A percentile compares a stretch with the other conserved stretches of the same genome.
These are phyloP conservation scores for Coemansia sp. DNA, from an alignment of 371 early-diverging fungal species.

Conservation along the genomic window DNA sequence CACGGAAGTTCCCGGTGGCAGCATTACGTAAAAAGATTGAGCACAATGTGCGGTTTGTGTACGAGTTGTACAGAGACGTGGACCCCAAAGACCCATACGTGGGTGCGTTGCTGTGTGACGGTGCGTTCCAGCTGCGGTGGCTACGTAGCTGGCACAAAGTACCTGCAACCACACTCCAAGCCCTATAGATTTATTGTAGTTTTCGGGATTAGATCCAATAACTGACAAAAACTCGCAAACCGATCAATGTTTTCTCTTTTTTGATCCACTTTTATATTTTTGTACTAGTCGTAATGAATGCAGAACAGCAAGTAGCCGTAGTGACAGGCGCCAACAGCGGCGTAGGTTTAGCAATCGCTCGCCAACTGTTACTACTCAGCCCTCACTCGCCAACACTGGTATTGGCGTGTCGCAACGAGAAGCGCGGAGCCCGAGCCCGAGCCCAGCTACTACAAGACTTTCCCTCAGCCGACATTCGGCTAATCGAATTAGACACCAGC, in stretches of 20 bases:
- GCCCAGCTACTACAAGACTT: constrained; percentile 52
- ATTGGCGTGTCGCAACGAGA: constrained; percentile 71
- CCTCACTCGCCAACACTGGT: constrained; percentile 52
- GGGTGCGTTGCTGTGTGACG: constrained; percentile 16
- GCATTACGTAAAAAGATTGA: constrained; percentile 38
- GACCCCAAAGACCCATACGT: constrained; percentile 3
- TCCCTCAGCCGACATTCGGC: constrained; percentile 48
- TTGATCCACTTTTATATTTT: neutral
- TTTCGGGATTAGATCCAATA: too few species aligned
- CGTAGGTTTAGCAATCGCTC: constrained; percentile 72
- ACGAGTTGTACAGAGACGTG: constrained; percentile 49
- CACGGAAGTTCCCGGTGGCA: constrained; percentile 18
- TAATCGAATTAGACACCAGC: constrained; percentile 59
- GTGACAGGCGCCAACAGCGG: constrained; percentile 59
- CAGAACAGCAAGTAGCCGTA: neutral
- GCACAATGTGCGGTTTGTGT: constrained; percentile 48
- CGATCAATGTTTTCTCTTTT: too few species aligned
- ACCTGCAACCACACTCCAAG: neutral
- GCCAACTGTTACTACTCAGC: constrained; percentile 52
- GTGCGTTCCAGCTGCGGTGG: constrained; percentile 25
- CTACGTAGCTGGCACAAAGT: constrained; percentile 22
- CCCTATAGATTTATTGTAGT: too few species aligned
- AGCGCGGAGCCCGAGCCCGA: constrained; percentile 61
- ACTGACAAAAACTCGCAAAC: too few species aligned
- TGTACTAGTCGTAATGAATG: neutral